Conservation (phyloP, 768 basidiomycete species). For the Filobasidium floriforme region DNA sequence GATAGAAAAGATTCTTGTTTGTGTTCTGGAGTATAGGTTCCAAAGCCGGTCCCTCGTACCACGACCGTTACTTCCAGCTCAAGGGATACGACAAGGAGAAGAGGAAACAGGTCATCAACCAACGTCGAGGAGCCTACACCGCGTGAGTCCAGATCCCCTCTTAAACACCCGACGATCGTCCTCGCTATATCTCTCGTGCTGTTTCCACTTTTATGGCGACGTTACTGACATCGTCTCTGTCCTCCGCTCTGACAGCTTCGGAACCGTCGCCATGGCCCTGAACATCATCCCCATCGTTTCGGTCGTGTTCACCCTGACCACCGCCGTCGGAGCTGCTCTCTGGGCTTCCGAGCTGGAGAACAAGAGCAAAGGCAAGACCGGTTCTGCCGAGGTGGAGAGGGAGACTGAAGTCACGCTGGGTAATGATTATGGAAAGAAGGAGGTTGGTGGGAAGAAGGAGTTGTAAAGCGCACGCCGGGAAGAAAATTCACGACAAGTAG, state of each 20-base stretch:
- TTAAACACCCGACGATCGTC: too few relatives aligned
- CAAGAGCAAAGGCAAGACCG: slow-evolving; percentile 16
- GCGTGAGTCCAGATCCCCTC: slow-evolving; percentile 49
- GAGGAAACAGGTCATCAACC: slow-evolving; percentile 50
- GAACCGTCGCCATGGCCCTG: slow-evolving; percentile 55
- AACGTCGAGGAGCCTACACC: slow-evolving; percentile 57
- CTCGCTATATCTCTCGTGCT: not conserved
- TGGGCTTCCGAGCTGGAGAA: slow-evolving; percentile 65
- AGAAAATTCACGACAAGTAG: too few relatives aligned
- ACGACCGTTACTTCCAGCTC: slow-evolving; percentile 63
- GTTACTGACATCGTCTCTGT: too few relatives aligned
- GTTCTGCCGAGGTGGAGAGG: not conserved
- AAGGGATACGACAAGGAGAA: slow-evolving; percentile 53
- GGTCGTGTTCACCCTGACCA: slow-evolving; percentile 58
- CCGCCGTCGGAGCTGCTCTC: slow-evolving; percentile 62
- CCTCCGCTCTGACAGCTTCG: slow-evolving; percentile 52
- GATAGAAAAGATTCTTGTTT: too few relatives aligned
- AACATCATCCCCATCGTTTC: slow-evolving; percentile 59
- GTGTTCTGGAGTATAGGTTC: slow-evolving; percentile 27
- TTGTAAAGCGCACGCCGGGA: too few relatives aligned
- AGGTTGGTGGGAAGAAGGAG: slow-evolving; percentile 22
- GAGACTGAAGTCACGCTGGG: slow-evolving; percentile 13
- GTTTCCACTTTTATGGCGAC: too few relatives aligned
- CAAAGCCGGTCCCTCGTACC: slow-evolving; percentile 54
- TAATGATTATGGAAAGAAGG: slow-evolving; percentile 3